A percentile compares a stretch with the other conserved stretches of the same genome.
These are phyloP conservation scores for Mallotus nudiflorus DNA, from an alignment of 345 rosid species.

Conservation along the genomic window DNA sequence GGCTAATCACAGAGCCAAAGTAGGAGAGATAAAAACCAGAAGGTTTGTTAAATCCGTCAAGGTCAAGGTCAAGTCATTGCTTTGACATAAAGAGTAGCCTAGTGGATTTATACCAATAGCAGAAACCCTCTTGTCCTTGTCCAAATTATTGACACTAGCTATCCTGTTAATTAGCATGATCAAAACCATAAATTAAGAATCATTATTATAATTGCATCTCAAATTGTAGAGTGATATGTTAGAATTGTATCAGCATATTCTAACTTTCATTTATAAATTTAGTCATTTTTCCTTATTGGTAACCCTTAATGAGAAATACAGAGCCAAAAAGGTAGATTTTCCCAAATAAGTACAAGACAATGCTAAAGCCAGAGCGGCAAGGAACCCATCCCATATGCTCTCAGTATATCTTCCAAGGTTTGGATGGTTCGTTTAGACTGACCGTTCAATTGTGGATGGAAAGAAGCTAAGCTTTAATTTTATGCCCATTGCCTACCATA, in stretches of 20 bases:
- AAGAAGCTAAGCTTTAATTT: too few species aligned
- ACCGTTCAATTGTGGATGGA: too few species aligned
- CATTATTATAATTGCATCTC: background rate
- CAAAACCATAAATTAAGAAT: conserved; percentile 34
- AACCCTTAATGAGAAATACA: conserved; percentile 37
- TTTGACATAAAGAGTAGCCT: conserved; percentile 40
- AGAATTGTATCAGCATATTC: background rate
- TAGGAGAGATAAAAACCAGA: conserved; percentile 41
- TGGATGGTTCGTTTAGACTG: too few species aligned
- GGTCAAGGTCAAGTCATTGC: conserved; percentile 47
- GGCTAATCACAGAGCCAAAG: background rate
- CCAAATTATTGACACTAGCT: conserved; percentile 33
- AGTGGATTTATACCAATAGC: conserved; percentile 52
- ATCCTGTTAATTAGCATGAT: conserved; percentile 47
- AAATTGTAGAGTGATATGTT: background rate
- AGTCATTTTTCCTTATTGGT: conserved; percentile 55
- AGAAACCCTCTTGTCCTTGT: conserved; percentile 34
- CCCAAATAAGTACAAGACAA: background rate
- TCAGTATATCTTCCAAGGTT: too few species aligned
- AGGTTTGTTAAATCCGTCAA: conserved; percentile 24
- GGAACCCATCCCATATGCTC: too few species aligned
- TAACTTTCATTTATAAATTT: background rate
- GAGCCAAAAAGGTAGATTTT: conserved; percentile 1
- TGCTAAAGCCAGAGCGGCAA: too few species aligned
- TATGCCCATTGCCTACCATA: too few species aligned